Evolutionary conservation across 441 rosid species (phyloP).

Genomic region (Pelargonium cotyledonis): DNA sequence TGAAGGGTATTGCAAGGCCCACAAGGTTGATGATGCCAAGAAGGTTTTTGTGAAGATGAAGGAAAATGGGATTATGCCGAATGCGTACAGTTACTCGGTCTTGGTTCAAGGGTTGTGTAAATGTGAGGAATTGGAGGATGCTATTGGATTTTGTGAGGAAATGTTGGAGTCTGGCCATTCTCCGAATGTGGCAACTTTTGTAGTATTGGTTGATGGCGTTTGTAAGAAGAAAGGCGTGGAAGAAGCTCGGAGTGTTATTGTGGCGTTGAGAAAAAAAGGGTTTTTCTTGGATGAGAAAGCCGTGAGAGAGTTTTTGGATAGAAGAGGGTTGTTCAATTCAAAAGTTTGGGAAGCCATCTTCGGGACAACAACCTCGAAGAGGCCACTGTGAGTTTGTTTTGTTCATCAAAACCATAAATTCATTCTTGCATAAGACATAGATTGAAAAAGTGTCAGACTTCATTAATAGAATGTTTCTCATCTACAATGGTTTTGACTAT

Average conservation of each 20-base stretch:
- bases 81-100: slow-evolving; percentile 62
- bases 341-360: slow-evolving; percentile 66
- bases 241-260: slow-evolving; percentile 41
- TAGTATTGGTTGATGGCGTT: slow-evolving; percentile 69
- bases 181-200: slow-evolving; percentile 65
- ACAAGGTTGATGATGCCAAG: slow-evolving; percentile 65
- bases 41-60: slow-evolving; percentile 82
- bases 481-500: neutral
- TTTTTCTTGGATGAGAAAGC: slow-evolving; percentile 56
- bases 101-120: slow-evolving; percentile 59
- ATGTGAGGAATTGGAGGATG: slow-evolving; percentile 51
- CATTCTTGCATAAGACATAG: neutral
- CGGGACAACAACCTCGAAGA: slow-evolving; percentile 39
- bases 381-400: slow-evolving; percentile 27
- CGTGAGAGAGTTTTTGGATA: slow-evolving; percentile 69
- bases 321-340: slow-evolving; percentile 53
- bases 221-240: slow-evolving; percentile 63
- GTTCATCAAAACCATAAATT: neutral
- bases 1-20: slow-evolving; percentile 82
- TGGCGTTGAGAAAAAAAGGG: slow-evolving; percentile 50
- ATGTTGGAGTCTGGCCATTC: slow-evolving; percentile 85
- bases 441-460: neutral
- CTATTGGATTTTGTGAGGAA: slow-evolving; percentile 47
- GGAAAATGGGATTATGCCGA: slow-evolving; percentile 54
- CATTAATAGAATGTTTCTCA: neutral